A percentile compares a stretch with the other conserved stretches of the same genome.
Conservation (phyloP, 768 basidiomycete species). For the Rhodotorula sphaerocarpa region DNA sequence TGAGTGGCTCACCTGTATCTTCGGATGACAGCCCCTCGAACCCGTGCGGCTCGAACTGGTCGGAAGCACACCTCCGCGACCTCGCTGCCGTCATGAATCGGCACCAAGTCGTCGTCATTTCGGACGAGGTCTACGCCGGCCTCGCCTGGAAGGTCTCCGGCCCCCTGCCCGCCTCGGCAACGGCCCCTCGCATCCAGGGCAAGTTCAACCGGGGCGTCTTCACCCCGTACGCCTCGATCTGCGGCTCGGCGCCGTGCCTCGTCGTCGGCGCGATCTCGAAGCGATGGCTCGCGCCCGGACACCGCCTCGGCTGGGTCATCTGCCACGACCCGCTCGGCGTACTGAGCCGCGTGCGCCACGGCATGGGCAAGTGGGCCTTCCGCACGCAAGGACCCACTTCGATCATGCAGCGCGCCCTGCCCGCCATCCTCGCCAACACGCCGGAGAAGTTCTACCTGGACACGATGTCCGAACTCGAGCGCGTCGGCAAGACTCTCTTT, state of each 20-base stretch:
- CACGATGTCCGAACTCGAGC: conserved; percentile 23
- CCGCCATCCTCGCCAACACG: conserved; percentile 33
- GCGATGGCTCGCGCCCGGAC: conserved; percentile 45
- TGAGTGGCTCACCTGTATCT: not conserved
- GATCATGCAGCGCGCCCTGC: conserved; percentile 32
- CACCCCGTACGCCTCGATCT: conserved; percentile 42
- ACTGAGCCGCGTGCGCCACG: conserved; percentile 38
- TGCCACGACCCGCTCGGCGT: conserved; percentile 43
- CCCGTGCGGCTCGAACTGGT: conserved; percentile 45
- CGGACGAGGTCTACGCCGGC: conserved; percentile 37
- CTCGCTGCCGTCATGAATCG: conserved; percentile 41
- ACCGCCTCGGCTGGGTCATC: conserved; percentile 44
- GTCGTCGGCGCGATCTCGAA: conserved; percentile 45
- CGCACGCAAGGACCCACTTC: conserved; percentile 43
- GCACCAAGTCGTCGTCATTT: conserved; percentile 42
- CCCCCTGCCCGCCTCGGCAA: conserved; percentile 8
- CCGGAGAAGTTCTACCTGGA: conserved; percentile 32
- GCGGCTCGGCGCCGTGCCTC: conserved; percentile 41
- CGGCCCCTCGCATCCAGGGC: conserved; percentile 22
- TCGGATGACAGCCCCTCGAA: conserved; percentile 42
- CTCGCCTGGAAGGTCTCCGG: conserved; percentile 41
- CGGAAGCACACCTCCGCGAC: conserved; percentile 37
- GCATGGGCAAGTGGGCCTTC: conserved; percentile 41
- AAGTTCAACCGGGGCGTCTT: conserved; percentile 40
- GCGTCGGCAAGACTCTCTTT: conserved; percentile 9